These are phyloP conservation scores for Puccinia hordei DNA, from an alignment of 1,284 basidiomycete genomes.

Conservation along the genomic window DNA sequence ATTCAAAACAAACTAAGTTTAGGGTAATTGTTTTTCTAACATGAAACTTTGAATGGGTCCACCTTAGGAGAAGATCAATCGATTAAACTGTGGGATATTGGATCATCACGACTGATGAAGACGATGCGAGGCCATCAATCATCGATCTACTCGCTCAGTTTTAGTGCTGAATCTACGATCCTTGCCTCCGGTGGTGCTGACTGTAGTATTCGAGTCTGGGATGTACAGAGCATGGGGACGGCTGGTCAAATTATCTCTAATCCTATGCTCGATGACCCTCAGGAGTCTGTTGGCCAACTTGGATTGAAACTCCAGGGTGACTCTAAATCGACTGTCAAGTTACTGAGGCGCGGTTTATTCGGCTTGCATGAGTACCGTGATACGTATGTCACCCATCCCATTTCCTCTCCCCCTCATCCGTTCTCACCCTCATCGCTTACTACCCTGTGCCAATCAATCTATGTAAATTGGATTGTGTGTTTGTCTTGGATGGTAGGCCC, in stretches of 20 bases:
- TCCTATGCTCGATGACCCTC: conserved; percentile 51
- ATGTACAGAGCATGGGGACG: conserved; percentile 69
- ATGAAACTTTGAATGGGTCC: neutral
- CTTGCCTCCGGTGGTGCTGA: conserved; percentile 88
- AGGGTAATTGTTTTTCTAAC: too few species aligned
- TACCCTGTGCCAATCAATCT: too few species aligned
- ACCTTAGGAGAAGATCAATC: conserved; percentile 78
- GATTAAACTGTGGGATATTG: conserved; percentile 95
- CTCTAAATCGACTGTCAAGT: conserved; percentile 6
- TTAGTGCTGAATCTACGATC: conserved; percentile 85
- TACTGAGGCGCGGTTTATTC: conserved; percentile 35
- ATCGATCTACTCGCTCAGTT: conserved; percentile 84
- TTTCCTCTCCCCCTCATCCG: conserved; percentile 39
- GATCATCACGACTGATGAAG: conserved; percentile 87
- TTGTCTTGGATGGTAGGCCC: conserved; percentile 64
- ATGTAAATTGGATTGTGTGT: too few species aligned
- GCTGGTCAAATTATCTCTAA: conserved; percentile 52
- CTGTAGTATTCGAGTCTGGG: conserved; percentile 95
- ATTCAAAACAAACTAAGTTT: conserved; percentile 21
- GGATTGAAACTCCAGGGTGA: conserved; percentile 60
- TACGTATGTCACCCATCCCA: conserved; percentile 31
- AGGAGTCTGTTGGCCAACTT: conserved; percentile 61
- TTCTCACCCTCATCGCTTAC: too few species aligned
- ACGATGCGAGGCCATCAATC: conserved; percentile 93
- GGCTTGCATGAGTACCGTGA: conserved; percentile 45